Evolutionary conservation across 2,329 filamentous ascomycete genomes (phyloP).

Genomic region (Penicillium sp.): DNA sequence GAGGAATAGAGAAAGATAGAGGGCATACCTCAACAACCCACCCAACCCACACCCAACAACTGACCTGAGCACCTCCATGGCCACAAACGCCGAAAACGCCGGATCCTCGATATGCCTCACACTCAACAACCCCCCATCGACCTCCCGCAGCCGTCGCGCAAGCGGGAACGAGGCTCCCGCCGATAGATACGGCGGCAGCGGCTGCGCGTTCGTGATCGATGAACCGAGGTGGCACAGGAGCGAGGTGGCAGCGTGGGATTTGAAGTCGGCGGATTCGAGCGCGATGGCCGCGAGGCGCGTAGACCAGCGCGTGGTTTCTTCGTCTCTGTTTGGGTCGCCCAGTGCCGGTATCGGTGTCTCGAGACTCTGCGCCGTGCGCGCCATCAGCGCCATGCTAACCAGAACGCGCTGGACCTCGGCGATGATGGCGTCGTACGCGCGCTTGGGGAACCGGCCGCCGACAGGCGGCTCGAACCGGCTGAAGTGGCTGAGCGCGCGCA

Average conservation of each 20-base stretch:
- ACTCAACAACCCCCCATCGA: constrained; percentile 64
- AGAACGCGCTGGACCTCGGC: constrained; percentile 55
- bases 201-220: constrained; percentile 65
- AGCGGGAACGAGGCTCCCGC: constrained; percentile 66
- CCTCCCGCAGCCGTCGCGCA: constrained; percentile 58
- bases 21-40: constrained; percentile 35
- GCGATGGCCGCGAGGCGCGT: constrained; percentile 62
- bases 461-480: constrained; percentile 71
- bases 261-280: constrained; percentile 58
- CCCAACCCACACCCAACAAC: constrained; percentile 36
- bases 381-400: constrained; percentile 69
- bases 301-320: constrained; percentile 58
- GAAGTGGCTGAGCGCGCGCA: constrained; percentile 67
- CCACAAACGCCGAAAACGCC: constrained; percentile 73
- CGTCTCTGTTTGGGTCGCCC: too few relatives aligned
- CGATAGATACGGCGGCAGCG: constrained; percentile 70
- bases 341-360: constrained; percentile 15
- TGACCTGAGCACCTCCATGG: constrained; percentile 63
- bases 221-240: constrained; percentile 71
- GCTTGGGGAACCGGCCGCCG: constrained; percentile 72
- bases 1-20: neutral
- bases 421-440: constrained; percentile 67
- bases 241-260: constrained; percentile 54
- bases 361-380: constrained; percentile 64
- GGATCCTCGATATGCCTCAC: constrained; percentile 69